Base-by-base conservation (phyloP, 225 moss, liverwort and hornwort species). In the Anthoceros angustus region DNA sequence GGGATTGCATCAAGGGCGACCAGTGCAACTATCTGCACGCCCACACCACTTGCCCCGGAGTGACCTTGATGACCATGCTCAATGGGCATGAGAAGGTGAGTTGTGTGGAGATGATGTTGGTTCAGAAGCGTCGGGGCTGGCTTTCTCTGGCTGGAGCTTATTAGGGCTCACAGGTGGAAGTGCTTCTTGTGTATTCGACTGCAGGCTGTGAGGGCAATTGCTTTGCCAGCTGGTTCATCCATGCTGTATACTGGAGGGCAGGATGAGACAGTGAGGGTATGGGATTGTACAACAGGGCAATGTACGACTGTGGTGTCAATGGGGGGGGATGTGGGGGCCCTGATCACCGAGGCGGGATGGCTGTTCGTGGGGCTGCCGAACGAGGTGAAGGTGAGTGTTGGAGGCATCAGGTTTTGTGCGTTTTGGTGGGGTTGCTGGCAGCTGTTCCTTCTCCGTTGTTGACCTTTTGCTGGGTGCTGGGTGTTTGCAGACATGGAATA, bases 291-390 rank as follows among this genome's bases (percentile, higher is more conserved):
- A 50, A 89, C 92, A 39, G 98, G 98, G 42, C 80, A 81, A 80
- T 92, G 92, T 77, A 82, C 87, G 32, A 87, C 70, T 72, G 95
- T 98, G 72, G 79, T 78, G 3, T 66, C 74, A 62, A 87, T 91
- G 92, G 88, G 88, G 42, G 89, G 98, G 50, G 98, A 98, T 75
- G 87, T 98, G 39, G 98, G 92, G 39, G 98, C 98, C 49, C 73
- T 98, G 62, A 72, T 98, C 11, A 84, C 79, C 71, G 91, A 88
- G 39, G 67, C 82, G 18, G 78, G 83, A 25, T 92, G 85, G 87
- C 86, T 98, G 42, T 87, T 98, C 74, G 83, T 98, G 70, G 98
- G 98, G 49, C 70, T 98, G 60, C 82, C 84, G 42, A 92, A 92
- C 74, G 89, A 89, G 78, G 98, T 98, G 63, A 85, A 88, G 90